Conservation (phyloP, 495 filamentous ascomycete species). For the Lophiotrema nucula region DNA sequence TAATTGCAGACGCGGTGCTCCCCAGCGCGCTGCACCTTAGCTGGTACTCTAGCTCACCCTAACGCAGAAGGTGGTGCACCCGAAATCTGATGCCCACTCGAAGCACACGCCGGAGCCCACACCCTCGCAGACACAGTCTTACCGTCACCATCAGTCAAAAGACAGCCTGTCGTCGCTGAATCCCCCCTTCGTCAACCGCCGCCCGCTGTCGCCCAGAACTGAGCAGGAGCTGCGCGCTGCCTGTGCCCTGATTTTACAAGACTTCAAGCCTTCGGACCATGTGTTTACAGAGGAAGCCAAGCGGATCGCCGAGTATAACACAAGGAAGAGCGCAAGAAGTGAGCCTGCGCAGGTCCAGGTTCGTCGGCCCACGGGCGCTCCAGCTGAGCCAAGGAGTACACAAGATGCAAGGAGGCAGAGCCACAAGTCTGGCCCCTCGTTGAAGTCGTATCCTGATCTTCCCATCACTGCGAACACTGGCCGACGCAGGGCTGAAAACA, state of each 20-base stretch:
- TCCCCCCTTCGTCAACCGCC: conserved; percentile 40
- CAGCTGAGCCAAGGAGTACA: conserved; percentile 1
- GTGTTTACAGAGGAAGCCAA: conserved; percentile 33
- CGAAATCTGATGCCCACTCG: conserved; percentile 21
- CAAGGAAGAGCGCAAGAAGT: conserved; percentile 1
- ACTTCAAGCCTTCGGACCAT: conserved; percentile 42
- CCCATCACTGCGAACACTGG: conserved; percentile 27
- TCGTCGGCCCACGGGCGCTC: conserved; percentile 7
- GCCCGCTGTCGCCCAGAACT: conserved; percentile 32
- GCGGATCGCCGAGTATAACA: neutral
- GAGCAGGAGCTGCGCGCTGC: conserved; percentile 41
- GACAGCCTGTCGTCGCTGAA: conserved; percentile 31
- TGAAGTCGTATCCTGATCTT: conserved; percentile 20
- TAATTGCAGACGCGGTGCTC: neutral
- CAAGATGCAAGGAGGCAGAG: conserved; percentile 14
- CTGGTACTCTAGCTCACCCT: conserved; percentile 20
- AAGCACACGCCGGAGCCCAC: conserved; percentile 16
- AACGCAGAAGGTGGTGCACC: conserved; percentile 28
- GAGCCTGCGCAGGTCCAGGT: neutral
- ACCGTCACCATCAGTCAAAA: conserved; percentile 24
- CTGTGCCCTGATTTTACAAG: conserved; percentile 40
- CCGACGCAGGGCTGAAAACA: conserved; percentile 19
- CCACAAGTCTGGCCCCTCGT: conserved; percentile 3
- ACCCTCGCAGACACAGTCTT: neutral
- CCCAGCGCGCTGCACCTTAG: neutral